phyloP scores from a whole-genome alignment of 139 green algal species.

The Bryopsis sp. region DNA sequence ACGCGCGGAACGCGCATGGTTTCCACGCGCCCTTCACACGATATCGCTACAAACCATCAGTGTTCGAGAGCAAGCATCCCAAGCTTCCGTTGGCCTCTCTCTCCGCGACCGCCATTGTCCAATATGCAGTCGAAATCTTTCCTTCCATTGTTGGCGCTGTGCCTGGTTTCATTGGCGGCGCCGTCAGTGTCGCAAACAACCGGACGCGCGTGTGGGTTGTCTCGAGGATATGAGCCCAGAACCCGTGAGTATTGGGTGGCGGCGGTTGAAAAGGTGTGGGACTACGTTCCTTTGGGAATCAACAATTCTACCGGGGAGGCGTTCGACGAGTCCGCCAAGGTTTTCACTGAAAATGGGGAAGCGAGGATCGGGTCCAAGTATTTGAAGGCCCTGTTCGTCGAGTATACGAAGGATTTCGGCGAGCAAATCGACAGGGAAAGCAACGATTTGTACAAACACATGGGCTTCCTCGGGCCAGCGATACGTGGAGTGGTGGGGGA shows the following conservation, averaged over 20 bases:
- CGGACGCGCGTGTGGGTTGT: not conserved
- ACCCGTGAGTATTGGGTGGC: constrained; percentile 16
- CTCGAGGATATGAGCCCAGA: not conserved
- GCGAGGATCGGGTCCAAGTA: constrained; percentile 22
- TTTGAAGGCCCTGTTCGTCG: constrained; percentile 34
- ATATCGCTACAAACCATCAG: no score
- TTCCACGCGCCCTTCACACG: no score
- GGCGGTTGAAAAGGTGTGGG: constrained; percentile 24
- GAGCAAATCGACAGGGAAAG: not conserved
- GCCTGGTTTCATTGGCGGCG: not conserved
- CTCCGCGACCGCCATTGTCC: no score
- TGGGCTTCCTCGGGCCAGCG: constrained; percentile 18
- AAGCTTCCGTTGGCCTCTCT: no score
- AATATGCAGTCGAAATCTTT: no score
- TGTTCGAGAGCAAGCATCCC: no score
- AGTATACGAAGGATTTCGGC: constrained; percentile 32
- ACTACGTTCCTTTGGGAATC: constrained; percentile 31
- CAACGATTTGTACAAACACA: not conserved
- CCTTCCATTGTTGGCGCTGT: not conserved
- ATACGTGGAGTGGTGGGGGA: constrained; percentile 20
- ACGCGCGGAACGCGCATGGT: no score
- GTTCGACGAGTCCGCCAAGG: constrained; percentile 18
- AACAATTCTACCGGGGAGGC: constrained; percentile 22
- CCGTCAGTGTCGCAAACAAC: not conserved
- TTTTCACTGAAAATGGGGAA: constrained; percentile 24